Percentiles rank a stretch among this genome's conserved stretches.
phyloP scores from a whole-genome alignment of 345 rosid species.

The Alliaria petiolata region DNA sequence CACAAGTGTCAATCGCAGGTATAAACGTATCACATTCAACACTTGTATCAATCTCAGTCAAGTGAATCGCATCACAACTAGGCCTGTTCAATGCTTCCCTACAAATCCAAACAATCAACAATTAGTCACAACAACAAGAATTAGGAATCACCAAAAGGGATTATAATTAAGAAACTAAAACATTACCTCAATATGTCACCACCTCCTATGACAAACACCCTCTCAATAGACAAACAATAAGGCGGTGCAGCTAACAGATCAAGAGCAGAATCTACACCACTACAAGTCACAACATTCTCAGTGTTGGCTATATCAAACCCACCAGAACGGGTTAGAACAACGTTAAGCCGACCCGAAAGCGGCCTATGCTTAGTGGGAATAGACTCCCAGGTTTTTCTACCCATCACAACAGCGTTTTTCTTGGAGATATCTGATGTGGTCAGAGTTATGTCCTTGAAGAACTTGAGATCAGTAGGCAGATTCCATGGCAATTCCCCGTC shows the following conservation, averaged over 20 bases:
- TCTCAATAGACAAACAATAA: constrained; percentile 54
- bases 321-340: constrained; percentile 59
- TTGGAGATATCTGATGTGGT: constrained; percentile 46
- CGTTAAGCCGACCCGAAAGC: constrained; percentile 68
- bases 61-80: constrained; percentile 74
- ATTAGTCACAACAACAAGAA: neutral
- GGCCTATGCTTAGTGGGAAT: constrained; percentile 53
- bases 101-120: constrained; percentile 18
- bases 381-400: constrained; percentile 83
- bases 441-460: constrained; percentile 56
- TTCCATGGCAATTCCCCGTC: constrained; percentile 68
- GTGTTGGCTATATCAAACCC: constrained; percentile 41
- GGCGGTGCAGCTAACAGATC: constrained; percentile 49
- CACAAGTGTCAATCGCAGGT: constrained; percentile 52
- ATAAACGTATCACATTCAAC: constrained; percentile 83
- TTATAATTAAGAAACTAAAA: neutral
- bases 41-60: constrained; percentile 67
- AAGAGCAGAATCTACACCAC: constrained; percentile 53
- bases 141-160: neutral
- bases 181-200: constrained; percentile 62
- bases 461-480: constrained; percentile 68
- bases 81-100: constrained; percentile 78
- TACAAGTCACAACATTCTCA: constrained; percentile 59
- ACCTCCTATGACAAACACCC: constrained; percentile 71
- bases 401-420: constrained; percentile 75